Conservation (phyloP, 306 rosid species). For the barrel medic (Medicago truncatula) region DNA sequence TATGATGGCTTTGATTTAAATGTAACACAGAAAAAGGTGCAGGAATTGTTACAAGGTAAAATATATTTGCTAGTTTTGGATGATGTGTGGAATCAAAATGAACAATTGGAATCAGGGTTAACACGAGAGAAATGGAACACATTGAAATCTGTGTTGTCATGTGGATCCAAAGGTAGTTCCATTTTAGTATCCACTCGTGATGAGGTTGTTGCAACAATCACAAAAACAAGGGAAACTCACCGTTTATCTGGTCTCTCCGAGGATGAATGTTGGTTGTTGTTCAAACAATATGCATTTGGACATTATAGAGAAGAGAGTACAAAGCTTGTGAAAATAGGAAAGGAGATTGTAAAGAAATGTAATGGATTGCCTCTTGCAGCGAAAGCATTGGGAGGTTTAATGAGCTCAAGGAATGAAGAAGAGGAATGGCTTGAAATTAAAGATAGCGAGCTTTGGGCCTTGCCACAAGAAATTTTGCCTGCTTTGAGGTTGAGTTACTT, state of each 20-base stretch:
- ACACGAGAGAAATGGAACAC: background rate
- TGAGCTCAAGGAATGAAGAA: background rate
- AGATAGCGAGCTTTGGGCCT: background rate
- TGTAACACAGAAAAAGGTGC: background rate
- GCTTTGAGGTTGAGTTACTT: background rate
- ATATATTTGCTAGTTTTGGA: slow-evolving; percentile 4
- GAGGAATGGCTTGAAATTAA: slow-evolving; percentile 9
- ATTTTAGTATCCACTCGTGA: slow-evolving; percentile 6
- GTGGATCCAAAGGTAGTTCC: slow-evolving; percentile 11
- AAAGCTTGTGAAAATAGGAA: slow-evolving; percentile 4
- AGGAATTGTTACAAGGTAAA: background rate
- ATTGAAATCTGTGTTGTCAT: background rate
- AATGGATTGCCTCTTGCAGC: slow-evolving; percentile 2
- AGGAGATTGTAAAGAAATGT: background rate
- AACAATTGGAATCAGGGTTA: background rate
- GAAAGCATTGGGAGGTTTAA: slow-evolving; percentile 23
- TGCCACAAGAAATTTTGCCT: background rate
- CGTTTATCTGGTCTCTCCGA: background rate
- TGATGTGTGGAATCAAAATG: slow-evolving; percentile 7
- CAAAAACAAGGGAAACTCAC: background rate
- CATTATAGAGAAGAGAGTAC: background rate
- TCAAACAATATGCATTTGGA: slow-evolving; percentile 11
- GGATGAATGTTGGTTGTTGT: slow-evolving; percentile 5
- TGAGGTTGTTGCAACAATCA: background rate
- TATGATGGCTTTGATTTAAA: background rate